These are phyloP conservation scores for Piper betle DNA, from an alignment of 164 flowering plant genomes.

Conservation along the genomic window DNA sequence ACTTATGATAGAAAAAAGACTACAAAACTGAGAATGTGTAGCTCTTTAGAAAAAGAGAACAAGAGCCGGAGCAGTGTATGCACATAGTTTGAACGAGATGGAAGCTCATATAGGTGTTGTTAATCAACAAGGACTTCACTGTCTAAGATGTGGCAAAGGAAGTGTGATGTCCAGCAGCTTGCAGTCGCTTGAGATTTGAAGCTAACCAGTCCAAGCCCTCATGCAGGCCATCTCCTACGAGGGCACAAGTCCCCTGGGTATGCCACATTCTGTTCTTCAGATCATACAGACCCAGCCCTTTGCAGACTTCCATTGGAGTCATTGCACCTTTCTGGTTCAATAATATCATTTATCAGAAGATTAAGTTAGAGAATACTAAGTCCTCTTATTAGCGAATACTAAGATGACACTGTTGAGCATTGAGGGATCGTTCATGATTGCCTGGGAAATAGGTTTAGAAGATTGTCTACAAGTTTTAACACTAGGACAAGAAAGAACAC, in stretches of 20 bases:
- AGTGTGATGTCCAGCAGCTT: constrained; percentile 36
- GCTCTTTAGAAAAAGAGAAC: too few relatives aligned
- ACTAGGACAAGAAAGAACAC: background rate
- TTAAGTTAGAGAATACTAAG: too few relatives aligned
- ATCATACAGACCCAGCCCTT: constrained; percentile 80
- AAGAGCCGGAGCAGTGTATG: too few relatives aligned
- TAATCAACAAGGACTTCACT: too few relatives aligned
- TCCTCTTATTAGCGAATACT: constrained; percentile 97
- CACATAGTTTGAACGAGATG: too few relatives aligned
- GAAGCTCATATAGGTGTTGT: too few relatives aligned
- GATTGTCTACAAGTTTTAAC: background rate
- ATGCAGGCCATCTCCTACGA: constrained; percentile 85
- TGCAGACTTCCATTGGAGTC: constrained; percentile 92
- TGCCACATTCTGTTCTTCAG: constrained; percentile 94
- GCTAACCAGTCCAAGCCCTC: constrained; percentile 97
- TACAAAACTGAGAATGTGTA: too few relatives aligned
- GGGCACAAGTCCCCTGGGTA: constrained; percentile 90
- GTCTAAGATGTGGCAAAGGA: too few relatives aligned
- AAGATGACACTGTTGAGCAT: constrained; percentile 90
- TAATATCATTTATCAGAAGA: too few relatives aligned
- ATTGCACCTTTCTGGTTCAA: constrained; percentile 73
- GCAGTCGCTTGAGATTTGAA: constrained; percentile 63
- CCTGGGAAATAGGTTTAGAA: constrained; percentile 25
- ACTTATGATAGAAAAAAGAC: too few relatives aligned
- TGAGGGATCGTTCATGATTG: constrained; percentile 86